Base-by-base conservation (phyloP, 208 protist genomes). In the Wallacemonas collosoma region DNA sequence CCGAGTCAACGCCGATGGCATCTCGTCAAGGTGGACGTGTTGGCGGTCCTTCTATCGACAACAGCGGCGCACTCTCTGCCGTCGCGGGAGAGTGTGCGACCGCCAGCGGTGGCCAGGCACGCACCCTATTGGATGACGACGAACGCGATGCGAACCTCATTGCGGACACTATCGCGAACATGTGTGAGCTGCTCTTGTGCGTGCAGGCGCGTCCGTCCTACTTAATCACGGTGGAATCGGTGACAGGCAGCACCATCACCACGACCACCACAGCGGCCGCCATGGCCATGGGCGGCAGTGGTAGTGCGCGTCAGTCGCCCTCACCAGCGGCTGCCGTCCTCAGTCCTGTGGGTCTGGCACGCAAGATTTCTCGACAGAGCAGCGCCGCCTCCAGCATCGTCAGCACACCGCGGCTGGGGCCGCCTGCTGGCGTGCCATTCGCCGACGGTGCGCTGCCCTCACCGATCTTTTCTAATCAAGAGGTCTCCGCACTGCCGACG, bases 201-300 rank as follows among this genome's bases (percentile, higher is more conserved):
- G 74, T 82, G 67, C 76, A 82, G 77, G 75, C 74, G 3, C 79
- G 71, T 15, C 76, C 81, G 15, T 86, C 81, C 7, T 86, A 81
- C 53, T 73, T 86, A 68, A 73, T 86, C 2, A 68, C 81, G 15
- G 73, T 72, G 54, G 76, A 84, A 38, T 68, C 71, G 48, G 48
- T 65, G 68, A 41, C 75, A 69, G 39, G 35, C 41, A 17, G 35
- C 36, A 43, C 38, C 47, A 63, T n/a, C 36, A 68, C 36, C 0
- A 57, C 44, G 1, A 43, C 38, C 47, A 63, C 38, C 36, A 68
- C 36, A n/a, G 63, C 44, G 1, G 66, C 61, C 56, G 54, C 63
- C 8, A 72, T n/a, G 11, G 53, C 5, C 9, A 38, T 36, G 51
- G 53, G 36, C n/a, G 43, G 53, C 9, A 61, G 7, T 4, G 53